Base-by-base conservation (phyloP, 441 rosid species). In the Dalechampia spathulata region DNA sequence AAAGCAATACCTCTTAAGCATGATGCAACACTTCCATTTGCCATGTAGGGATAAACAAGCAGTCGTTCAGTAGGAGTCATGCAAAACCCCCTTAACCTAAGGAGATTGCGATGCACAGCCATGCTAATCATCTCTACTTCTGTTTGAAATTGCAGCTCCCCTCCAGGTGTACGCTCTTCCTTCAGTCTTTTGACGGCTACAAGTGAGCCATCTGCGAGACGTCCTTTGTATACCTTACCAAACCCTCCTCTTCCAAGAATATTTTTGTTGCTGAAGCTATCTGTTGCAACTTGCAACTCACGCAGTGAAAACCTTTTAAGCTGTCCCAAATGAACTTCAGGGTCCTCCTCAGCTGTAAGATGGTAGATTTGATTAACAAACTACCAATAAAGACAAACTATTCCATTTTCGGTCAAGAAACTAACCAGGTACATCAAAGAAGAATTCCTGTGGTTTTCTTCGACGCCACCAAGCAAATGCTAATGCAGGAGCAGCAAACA, bases 11-110 rank as follows among this genome's bases (percentile, higher is more conserved):
- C 97, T 76, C 97, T 74, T 61, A 90, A 75, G 66, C 95, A 87
- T n/a, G 97, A 90, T 22, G 97, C 97, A 14, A 90, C 97, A 57
- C 97, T 90, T 73, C 97, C 97, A 49, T 90, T 90, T 48, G 96
- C 97, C 96, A 90, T 90, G 80, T 83, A 90, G 23, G 97, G 97
- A 69, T 90, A 90, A 54, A 90, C 97, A 64, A 90, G 96, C 55
- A 90, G 63, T 26, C 93, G 71, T 64, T 90, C 95, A 0, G 95
- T 86, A 11, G 97, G 97, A 17, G 97, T 90, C 97, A 90, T 90
- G 65, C 97, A 90, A 71, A 90, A 90, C 16, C 97, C 94, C 48
- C 87, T 86, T 46, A 90, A 67, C 20, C 97, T 78, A 40, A 90
- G 76, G 52, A 90, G 94, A 72, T 90, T 87, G 40, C 95, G 79